Evolutionary conservation across 2,329 filamentous ascomycete genomes (phyloP), one percentile per base, ranked within the genome.

Genomic region (Colletotrichum brevisporum): DNA sequence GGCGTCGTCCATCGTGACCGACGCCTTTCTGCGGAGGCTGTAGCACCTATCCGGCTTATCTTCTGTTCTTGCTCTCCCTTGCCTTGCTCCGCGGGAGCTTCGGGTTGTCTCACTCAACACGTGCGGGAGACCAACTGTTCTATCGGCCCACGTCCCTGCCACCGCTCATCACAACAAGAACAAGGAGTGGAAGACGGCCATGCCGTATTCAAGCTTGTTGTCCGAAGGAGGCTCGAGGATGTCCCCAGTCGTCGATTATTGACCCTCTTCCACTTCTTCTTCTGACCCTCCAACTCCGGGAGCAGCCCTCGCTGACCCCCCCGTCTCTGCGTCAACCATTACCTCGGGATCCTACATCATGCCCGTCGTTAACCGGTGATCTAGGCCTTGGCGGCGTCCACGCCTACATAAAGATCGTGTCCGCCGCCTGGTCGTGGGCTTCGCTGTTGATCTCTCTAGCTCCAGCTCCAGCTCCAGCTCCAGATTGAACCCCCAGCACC

Each of bases 191-290:
- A 31, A 24, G 9, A 39, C 62, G 62, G 62, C 55, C 43, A 66
- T 61, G 27, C 67, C 67, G 55, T 66, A 61, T 57, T 39, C 62
- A 69, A 66, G 62, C 62, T 60, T 69, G 26, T 55, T 21, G 62
- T n/a, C 66, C 62, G 66, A 66, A 36, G n/a, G 8, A 12, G 27
- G 50, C 26, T 51, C 13, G 43, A 24, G 18, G n/a, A 43, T 31
- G 24, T 31, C 27, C 27, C 27, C 27, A 31, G 27, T 31, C 27
- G 8, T 31, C 27, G 10, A 31, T 9, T 31, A 31, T 9, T 31
- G 27, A 9, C 27, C 27, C 27, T 31, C 27, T 8, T 31, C 27
- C 27, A 31, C 27, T 9, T 31, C 27, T 31, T 31, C 27, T 31
- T 31, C 27, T 31, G 27, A 8, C 27, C 27, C 27, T 31, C 27